phyloP scores from a whole-genome alignment of 305 asterid genomes.

The Solanum aculeatissimum region DNA sequence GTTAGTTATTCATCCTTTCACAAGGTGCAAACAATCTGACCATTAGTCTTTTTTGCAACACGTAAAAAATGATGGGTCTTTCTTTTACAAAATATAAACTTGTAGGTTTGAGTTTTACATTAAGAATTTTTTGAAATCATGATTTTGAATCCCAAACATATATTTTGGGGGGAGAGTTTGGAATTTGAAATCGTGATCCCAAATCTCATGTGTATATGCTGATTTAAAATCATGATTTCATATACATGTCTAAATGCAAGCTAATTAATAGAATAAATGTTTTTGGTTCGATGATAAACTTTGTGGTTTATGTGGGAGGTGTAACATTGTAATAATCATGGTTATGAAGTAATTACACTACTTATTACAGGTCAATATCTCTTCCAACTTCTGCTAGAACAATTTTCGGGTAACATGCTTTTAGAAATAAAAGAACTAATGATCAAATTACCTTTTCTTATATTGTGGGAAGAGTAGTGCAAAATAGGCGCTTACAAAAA shows the following conservation, averaged over 20 bases:
- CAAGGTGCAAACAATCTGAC: too few relatives aligned
- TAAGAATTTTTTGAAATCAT: too few relatives aligned
- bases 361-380: not conserved
- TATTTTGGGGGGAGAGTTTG: too few relatives aligned
- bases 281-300: not conserved
- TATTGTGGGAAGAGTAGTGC: slow-evolving; percentile 83
- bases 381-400: not conserved
- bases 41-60: too few relatives aligned
- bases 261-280: slow-evolving; percentile 10
- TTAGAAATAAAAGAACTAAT: not conserved
- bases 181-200: too few relatives aligned
- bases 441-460: slow-evolving; percentile 58
- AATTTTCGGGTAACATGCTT: not conserved
- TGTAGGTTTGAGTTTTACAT: too few relatives aligned
- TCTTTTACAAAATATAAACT: too few relatives aligned
- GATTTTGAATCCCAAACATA: too few relatives aligned
- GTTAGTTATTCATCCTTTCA: too few relatives aligned
- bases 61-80: too few relatives aligned
- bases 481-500: slow-evolving; percentile 75
- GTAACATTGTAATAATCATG: not conserved
- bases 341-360: not conserved
- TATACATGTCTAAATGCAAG: not conserved
- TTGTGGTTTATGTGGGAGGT: not conserved
- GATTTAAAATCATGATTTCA: too few relatives aligned
- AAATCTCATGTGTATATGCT: too few relatives aligned